A percentile compares a stretch with the other conserved stretches of the same genome.
Evolutionary conservation across 176 grass and related monocot species (phyloP).

Genomic region (Bolboschoenus planiculmis): DNA sequence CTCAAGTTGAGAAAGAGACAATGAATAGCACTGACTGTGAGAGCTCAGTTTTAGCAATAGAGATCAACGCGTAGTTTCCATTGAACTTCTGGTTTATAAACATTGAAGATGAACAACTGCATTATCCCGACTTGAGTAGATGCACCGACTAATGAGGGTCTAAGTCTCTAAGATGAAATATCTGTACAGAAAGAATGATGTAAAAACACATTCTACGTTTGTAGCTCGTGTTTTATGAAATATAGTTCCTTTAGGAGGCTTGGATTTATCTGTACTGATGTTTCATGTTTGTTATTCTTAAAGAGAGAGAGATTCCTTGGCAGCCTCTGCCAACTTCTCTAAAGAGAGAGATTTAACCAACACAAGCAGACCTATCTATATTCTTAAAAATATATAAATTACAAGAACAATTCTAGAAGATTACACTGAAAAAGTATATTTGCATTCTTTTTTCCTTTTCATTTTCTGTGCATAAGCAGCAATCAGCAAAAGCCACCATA

Average conservation of each 20-base stretch:
- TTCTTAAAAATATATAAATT: conserved; percentile 7
- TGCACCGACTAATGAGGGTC: too few relatives aligned
- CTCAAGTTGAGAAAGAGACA: too few relatives aligned
- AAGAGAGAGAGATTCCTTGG: too few relatives aligned
- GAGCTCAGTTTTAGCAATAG: background rate
- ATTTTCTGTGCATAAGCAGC: background rate
- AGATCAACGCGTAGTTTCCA: background rate
- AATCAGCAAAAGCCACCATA: conserved; percentile 15
- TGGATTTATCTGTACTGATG: too few relatives aligned
- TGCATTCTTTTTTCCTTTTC: conserved; percentile 9
- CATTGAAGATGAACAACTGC: background rate
- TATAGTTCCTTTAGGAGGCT: too few relatives aligned
- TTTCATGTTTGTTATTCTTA: background rate
- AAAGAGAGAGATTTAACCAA: background rate
- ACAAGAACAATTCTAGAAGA: background rate
- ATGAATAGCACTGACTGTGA: too few relatives aligned
- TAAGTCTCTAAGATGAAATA: background rate
- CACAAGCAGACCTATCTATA: background rate
- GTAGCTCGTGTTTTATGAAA: too few relatives aligned
- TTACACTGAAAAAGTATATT: background rate
- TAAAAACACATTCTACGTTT: background rate
- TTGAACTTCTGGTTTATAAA: background rate
- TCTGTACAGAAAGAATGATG: background rate
- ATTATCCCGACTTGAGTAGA: background rate
- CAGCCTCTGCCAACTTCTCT: too few relatives aligned